Evolutionary conservation across 768 basidiomycete genomes (phyloP).

Genomic region (Favolaschia claudopus): DNA sequence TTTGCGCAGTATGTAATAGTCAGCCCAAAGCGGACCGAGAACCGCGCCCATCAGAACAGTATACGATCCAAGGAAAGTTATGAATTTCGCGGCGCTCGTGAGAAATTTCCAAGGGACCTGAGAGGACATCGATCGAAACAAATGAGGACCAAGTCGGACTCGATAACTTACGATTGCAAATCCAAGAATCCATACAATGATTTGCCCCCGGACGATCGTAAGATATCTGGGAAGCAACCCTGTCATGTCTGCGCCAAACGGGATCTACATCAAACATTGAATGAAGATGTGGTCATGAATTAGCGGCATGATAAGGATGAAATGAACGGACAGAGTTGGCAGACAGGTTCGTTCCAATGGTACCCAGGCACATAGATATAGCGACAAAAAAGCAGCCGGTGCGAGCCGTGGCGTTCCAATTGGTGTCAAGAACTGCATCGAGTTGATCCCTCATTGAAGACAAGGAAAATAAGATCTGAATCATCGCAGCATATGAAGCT

Average conservation of each 20-base stretch:
- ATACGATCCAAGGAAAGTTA: constrained; percentile 27
- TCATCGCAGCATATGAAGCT: neutral
- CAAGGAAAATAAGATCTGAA: neutral
- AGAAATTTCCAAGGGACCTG: constrained; percentile 34
- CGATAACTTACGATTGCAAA: constrained; percentile 33
- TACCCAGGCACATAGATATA: constrained; percentile 26
- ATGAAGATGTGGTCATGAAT: too few species aligned
- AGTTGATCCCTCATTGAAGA: constrained; percentile 27
- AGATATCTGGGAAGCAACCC: constrained; percentile 30
- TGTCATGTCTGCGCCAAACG: constrained; percentile 31
- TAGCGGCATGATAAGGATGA: neutral
- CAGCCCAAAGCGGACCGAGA: constrained; percentile 22
- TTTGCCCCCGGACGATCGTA: constrained; percentile 32
- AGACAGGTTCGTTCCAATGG: constrained; percentile 26
- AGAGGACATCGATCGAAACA: too few species aligned
- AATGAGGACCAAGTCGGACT: too few species aligned
- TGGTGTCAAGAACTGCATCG: constrained; percentile 26
- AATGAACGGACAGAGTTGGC: constrained; percentile 21
- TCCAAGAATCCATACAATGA: constrained; percentile 28
- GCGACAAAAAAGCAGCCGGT: constrained; percentile 29
- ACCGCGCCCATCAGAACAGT: constrained; percentile 23
- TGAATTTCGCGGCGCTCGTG: constrained; percentile 24
- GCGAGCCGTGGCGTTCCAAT: constrained; percentile 29
- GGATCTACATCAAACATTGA: constrained; percentile 8
- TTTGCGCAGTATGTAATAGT: constrained; percentile 20